These are phyloP conservation scores for Thelephora ganbajun DNA, from an alignment of 768 basidiomycete species.

Conservation along the genomic window DNA sequence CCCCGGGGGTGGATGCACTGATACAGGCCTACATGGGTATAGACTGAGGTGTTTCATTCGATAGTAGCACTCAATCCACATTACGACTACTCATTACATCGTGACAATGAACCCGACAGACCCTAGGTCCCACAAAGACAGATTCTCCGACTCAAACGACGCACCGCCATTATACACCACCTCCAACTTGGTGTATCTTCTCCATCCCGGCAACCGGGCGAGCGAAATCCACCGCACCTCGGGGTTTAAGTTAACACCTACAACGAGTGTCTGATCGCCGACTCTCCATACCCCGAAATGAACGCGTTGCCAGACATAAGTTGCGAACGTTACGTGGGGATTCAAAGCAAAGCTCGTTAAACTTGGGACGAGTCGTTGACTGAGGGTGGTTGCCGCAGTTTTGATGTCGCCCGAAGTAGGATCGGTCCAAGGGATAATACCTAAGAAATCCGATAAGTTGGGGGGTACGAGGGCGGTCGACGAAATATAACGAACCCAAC, in stretches of 20 bases:
- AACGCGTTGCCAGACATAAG: conserved; percentile 10
- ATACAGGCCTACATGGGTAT: no score
- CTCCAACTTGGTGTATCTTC: conserved; percentile 6
- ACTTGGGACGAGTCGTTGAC: conserved; percentile 14
- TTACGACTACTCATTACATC: not conserved
- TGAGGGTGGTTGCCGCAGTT: conserved; percentile 20
- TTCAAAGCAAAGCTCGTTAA: conserved; percentile 18
- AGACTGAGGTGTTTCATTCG: no score
- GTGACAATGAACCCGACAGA: not conserved
- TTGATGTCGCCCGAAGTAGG: conserved; percentile 27
- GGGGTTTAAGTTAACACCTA: conserved; percentile 21
- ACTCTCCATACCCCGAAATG: conserved; percentile 23
- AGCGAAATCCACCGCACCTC: conserved; percentile 10
- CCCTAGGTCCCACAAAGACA: not conserved
- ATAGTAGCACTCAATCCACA: no score
- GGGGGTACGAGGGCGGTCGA: not conserved
- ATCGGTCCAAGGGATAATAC: conserved; percentile 27
- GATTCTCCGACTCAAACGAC: not conserved
- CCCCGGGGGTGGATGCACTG: no score
- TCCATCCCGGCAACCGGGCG: conserved; percentile 3
- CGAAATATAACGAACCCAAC: conserved; percentile 25
- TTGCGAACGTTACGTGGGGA: conserved; percentile 14
- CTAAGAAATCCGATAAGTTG: conserved; percentile 2
- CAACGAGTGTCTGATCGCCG: conserved; percentile 17
- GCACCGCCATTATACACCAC: conserved; percentile 17